Conservation (phyloP, 192 early-diverging fungal genomes). For the Coemansia sp. region DNA sequence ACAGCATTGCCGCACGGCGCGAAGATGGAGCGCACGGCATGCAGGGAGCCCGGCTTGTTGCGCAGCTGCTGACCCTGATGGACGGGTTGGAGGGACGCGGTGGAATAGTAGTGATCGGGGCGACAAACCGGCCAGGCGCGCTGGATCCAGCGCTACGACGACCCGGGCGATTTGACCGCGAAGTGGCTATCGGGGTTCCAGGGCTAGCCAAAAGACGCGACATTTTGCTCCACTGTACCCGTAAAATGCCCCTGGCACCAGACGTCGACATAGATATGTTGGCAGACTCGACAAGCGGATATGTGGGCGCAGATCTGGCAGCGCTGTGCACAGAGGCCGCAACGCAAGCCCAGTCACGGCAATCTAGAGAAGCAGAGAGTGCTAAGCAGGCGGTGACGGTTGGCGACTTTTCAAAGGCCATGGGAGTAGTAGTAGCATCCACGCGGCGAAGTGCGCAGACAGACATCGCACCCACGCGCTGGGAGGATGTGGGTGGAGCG, state of each 20-base stretch:
- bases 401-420: constrained; percentile 62
- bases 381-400: constrained; percentile 34
- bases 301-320: constrained; percentile 89
- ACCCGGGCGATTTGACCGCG: constrained; percentile 95
- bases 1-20: constrained; percentile 49
- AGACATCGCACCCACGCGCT: constrained; percentile 57
- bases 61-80: constrained; percentile 99
- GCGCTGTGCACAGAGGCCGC: constrained; percentile 83
- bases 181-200: constrained; percentile 92
- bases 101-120: constrained; percentile 96
- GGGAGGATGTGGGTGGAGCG: constrained; percentile 89
- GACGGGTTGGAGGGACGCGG: constrained; percentile 96
- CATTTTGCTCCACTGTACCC: constrained; percentile 62
- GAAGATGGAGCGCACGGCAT: constrained; percentile 2
- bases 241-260: constrained; percentile 51
- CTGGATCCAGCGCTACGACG: constrained; percentile 92
- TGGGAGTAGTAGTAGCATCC: constrained; percentile 65
- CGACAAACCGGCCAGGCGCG: constrained; percentile 96
- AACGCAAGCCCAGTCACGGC: constrained; percentile 15
- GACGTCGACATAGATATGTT: constrained; percentile 55
- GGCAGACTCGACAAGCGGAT: constrained; percentile 77
- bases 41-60: constrained; percentile 87
- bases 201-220: constrained; percentile 53
- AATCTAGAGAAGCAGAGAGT: no score
- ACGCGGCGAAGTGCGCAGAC: constrained; percentile 65